A percentile compares a stretch with the other conserved stretches of the same genome.
phyloP scores from a whole-genome alignment of 192 early-diverging fungal species.

The Jimgerdemannia lactiflua region DNA sequence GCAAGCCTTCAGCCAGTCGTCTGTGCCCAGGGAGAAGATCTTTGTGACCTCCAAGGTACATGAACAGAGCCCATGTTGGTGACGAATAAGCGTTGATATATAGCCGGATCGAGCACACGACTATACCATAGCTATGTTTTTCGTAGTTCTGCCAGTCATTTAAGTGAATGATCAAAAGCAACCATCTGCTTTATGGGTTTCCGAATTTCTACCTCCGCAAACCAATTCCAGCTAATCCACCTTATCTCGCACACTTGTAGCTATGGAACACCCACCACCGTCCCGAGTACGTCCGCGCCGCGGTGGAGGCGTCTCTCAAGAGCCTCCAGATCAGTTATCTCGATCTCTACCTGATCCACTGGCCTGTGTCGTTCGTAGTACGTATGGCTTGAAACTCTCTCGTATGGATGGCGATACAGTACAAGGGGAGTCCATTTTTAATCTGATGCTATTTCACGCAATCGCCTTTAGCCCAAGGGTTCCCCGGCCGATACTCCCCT shows the following conservation, averaged over 20 bases:
- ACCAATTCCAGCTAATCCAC: conserved; percentile 13
- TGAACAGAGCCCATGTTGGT: no score
- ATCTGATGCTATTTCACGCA: not conserved
- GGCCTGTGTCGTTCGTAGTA: conserved; percentile 63
- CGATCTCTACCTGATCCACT: conserved; percentile 86
- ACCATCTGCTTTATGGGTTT: no score
- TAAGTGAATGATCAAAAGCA: no score
- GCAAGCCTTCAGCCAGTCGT: conserved; percentile 54
- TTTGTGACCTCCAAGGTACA: conserved; percentile 72
- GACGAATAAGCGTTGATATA: no score
- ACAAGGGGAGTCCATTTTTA: not conserved
- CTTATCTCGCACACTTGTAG: conserved; percentile 34
- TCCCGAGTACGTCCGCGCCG: conserved; percentile 57
- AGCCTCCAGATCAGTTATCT: conserved; percentile 74
- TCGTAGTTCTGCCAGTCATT: no score
- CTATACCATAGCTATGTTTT: no score
- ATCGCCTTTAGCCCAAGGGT: conserved; percentile 6
- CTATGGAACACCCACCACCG: conserved; percentile 67
- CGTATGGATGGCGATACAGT: no score
- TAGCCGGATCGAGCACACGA: no score
- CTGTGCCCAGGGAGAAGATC: conserved; percentile 65
- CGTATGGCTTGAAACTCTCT: not conserved
- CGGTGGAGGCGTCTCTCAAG: conserved; percentile 59
- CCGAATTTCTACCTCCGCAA: no score
- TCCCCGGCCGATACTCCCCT: conserved; percentile 20